Evolutionary conservation across 2,329 filamentous ascomycete species (phyloP).

Genomic region (Drechmeria coniospora): DNA sequence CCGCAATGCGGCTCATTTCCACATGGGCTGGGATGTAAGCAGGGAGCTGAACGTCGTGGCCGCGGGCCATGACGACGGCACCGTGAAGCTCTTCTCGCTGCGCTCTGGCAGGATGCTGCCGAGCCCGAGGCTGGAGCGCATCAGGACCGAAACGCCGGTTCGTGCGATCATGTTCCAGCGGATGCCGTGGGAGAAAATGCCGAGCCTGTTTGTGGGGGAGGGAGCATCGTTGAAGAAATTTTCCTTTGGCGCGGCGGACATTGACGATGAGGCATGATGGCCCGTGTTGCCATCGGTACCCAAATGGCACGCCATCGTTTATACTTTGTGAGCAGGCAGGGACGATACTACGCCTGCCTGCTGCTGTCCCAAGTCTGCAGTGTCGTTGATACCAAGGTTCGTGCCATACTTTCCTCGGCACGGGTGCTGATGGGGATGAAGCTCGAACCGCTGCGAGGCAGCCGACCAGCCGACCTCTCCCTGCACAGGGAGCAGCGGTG

Average conservation of each 20-base stretch:
- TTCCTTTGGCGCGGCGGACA: slow-evolving; percentile 21
- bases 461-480: too few relatives aligned
- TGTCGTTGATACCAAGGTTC: too few relatives aligned
- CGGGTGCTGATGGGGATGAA: too few relatives aligned
- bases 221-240: slow-evolving; percentile 24
- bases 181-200: slow-evolving; percentile 25
- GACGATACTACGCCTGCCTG: too few relatives aligned
- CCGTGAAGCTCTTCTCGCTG: slow-evolving; percentile 33
- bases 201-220: slow-evolving; percentile 32
- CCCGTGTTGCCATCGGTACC: too few relatives aligned
- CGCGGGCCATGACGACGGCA: slow-evolving; percentile 35
- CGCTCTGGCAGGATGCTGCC: slow-evolving; percentile 24
- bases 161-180: slow-evolving; percentile 28
- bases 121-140: slow-evolving; percentile 9
- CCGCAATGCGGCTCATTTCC: slow-evolving; percentile 29
- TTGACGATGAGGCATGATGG: slow-evolving; percentile 20
- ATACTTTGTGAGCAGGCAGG: too few relatives aligned
- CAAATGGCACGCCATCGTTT: too few relatives aligned
- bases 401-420: too few relatives aligned
- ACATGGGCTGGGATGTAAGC: slow-evolving; percentile 37
- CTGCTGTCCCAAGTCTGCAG: too few relatives aligned
- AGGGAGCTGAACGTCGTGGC: slow-evolving; percentile 32
- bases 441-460: too few relatives aligned
- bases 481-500: too few relatives aligned
- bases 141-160: slow-evolving; percentile 17